Percentiles rank a stretch among this genome's conserved stretches.
Evolutionary conservation across 2,329 filamentous ascomycete genomes (phyloP).

Genomic region (Sphaerostilbella broomeana): DNA sequence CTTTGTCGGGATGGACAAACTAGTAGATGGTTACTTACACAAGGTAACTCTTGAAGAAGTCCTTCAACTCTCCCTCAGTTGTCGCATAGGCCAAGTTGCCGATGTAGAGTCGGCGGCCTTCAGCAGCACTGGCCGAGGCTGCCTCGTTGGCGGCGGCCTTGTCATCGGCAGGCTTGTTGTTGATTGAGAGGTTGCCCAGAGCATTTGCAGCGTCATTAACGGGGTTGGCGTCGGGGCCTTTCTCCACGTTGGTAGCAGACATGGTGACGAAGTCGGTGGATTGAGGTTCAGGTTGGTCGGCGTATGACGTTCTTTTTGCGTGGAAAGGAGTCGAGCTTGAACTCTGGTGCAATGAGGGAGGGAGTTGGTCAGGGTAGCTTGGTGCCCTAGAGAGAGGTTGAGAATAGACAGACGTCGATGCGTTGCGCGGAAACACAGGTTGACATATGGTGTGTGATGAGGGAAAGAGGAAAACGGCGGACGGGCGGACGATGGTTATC

Average conservation of each 20-base stretch:
- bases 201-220: conserved; percentile 71
- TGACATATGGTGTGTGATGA: conserved; percentile 39
- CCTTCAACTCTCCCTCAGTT: conserved; percentile 99
- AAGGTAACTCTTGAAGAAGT: conserved; percentile 99
- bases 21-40: conserved; percentile 65
- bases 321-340: conserved; percentile 32
- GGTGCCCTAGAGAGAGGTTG: conserved; percentile 67
- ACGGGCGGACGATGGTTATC: conserved; percentile 26
- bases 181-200: conserved; percentile 67
- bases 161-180: conserved; percentile 42
- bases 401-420: conserved; percentile 39
- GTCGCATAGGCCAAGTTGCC: conserved; percentile 99
- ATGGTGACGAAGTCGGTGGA: conserved; percentile 55
- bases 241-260: conserved; percentile 66
- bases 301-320: conserved; percentile 35
- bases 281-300: conserved; percentile 41
- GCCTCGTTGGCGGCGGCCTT: conserved; percentile 71
- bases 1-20: too few species aligned
- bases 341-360: conserved; percentile 66
- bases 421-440: conserved; percentile 42
- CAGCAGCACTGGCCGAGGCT: conserved; percentile 92
- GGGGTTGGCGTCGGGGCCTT: conserved; percentile 56
- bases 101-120: conserved; percentile 99
- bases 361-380: conserved; percentile 68
- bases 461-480: conserved; percentile 29